Percentiles rank a stretch among this genome's conserved stretches.
Evolutionary conservation across 441 rosid species (phyloP).

Genomic region (Gossypium gossypioides): DNA sequence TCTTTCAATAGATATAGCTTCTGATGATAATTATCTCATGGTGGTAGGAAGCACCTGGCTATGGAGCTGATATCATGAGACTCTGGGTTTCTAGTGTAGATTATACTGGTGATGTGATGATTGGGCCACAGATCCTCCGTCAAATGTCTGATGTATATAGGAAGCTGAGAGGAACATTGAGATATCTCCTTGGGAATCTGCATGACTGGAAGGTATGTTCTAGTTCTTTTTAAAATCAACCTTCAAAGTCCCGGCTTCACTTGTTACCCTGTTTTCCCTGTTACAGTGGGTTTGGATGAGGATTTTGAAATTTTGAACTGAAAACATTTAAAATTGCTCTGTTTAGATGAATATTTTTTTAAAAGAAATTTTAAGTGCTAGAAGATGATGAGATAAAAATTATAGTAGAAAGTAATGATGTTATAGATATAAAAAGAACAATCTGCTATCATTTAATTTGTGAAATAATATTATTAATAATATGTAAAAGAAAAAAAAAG

Average conservation of each 20-base stretch:
- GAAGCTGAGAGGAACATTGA: conserved; percentile 85
- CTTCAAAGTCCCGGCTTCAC: not conserved
- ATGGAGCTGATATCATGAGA: conserved; percentile 92
- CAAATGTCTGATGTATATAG: conserved; percentile 95
- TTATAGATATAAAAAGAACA: not conserved
- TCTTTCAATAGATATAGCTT: not conserved
- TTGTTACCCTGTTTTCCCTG: not conserved
- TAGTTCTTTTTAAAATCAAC: conserved; percentile 1
- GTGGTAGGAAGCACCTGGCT: conserved; percentile 82
- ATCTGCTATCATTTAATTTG: not conserved
- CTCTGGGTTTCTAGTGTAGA: conserved; percentile 99
- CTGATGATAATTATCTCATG: conserved; percentile 18
- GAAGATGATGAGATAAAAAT: conserved; percentile 3
- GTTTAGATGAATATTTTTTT: not conserved
- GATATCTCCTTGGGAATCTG: conserved; percentile 87
- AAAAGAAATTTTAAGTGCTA: not conserved
- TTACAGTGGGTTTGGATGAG: not conserved
- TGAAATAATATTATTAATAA: not conserved
- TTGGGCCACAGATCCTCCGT: conserved; percentile 79
- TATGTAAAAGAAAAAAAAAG: not conserved
- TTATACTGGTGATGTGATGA: conserved; percentile 76
- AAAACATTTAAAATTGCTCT: not conserved
- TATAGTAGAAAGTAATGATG: not conserved
- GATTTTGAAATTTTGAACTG: not conserved
- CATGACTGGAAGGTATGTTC: conserved; percentile 88